Conservation (phyloP, 1,284 basidiomycete genomes). For the Golubevia pallescens region DNA sequence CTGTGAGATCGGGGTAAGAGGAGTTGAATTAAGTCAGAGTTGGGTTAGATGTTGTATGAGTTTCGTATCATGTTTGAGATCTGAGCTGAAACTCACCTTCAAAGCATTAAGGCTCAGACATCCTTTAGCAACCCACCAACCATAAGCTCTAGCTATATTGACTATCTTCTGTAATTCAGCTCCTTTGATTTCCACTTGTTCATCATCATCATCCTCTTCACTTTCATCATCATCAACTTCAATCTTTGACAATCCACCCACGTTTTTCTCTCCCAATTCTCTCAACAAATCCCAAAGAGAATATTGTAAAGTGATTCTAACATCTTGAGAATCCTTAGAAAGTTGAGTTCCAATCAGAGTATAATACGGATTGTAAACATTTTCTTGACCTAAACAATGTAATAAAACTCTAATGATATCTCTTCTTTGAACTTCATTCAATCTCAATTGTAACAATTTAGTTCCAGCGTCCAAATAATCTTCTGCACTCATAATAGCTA, state of each 20-base stretch:
- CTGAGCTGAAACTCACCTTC: slow-evolving; percentile 71
- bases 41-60: too few species aligned
- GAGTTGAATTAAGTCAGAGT: neutral
- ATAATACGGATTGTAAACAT: slow-evolving; percentile 93
- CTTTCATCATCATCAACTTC: slow-evolving; percentile 69
- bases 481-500: slow-evolving; percentile 85
- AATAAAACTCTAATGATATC: slow-evolving; percentile 90
- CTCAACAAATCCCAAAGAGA: slow-evolving; percentile 96
- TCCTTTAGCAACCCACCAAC: slow-evolving; percentile 82
- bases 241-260: slow-evolving; percentile 80
- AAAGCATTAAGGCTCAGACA: slow-evolving; percentile 76
- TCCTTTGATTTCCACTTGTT: slow-evolving; percentile 40
- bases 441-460: slow-evolving; percentile 77
- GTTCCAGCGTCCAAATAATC: slow-evolving; percentile 94
- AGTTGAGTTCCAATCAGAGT: slow-evolving; percentile 73
- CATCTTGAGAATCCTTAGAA: slow-evolving; percentile 68
- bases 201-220: slow-evolving; percentile 65
- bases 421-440: slow-evolving; percentile 88
- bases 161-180: slow-evolving; percentile 67
- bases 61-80: slow-evolving; percentile 56
- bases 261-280: slow-evolving; percentile 81
- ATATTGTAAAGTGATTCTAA: slow-evolving; percentile 92
- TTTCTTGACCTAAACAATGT: slow-evolving; percentile 92
- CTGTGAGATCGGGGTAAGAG: slow-evolving; percentile 14
- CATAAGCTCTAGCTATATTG: slow-evolving; percentile 78